Evolutionary conservation across 139 green algal species (phyloP), one percentile per base, ranked within the genome.

Genomic region (Auxenochlorella pyrenoidosa): DNA sequence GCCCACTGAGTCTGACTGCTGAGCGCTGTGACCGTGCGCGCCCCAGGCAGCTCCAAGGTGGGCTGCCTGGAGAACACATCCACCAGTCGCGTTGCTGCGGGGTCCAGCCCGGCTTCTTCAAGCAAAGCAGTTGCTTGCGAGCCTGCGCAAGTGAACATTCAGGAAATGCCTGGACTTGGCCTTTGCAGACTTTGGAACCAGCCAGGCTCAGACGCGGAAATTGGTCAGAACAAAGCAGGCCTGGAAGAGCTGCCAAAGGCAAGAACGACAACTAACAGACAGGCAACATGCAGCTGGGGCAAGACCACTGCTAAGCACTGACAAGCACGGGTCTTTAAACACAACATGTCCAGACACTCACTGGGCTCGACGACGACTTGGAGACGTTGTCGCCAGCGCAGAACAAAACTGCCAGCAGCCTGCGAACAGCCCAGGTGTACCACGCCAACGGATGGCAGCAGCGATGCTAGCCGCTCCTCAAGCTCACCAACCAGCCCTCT

Each of bases 351-450:
- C 47, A 36, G 2, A 54, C 66, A 54, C 85, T 59, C 75, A 92
- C 92, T 86, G 88, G 92, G 90, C 36, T 93, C 92, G 18, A 77
- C 81, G 5, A 94, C 84, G 0, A 89, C 91, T 54, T 89, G 65
- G 47, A 93, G 40, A 5, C 58, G 22, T 36, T 93, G 73, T n/a
- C 75, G 41, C 92, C 92, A 94, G 18, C 47, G 43, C 10, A 89
- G 34, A 51, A 94, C 87, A 1, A 91, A 68, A 3, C 86, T 88
- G 15, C 36, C 36, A 24, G 18, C n/a, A 41, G n/a, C 40, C 12
- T 21, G 28, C 43, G 63, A 59, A 76, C 90, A 19, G 5, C 82
- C 92, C 36, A 95, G 68, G 78, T 95, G 92, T 54, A 94, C 60
- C 24, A 91, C 40, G 0, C 92, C 91, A 5, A 90, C 65, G 0